Evolutionary conservation across 2,329 filamentous ascomycete genomes (phyloP), one percentile per base, ranked within the genome.

Genomic region (Alternaria postmessia): DNA sequence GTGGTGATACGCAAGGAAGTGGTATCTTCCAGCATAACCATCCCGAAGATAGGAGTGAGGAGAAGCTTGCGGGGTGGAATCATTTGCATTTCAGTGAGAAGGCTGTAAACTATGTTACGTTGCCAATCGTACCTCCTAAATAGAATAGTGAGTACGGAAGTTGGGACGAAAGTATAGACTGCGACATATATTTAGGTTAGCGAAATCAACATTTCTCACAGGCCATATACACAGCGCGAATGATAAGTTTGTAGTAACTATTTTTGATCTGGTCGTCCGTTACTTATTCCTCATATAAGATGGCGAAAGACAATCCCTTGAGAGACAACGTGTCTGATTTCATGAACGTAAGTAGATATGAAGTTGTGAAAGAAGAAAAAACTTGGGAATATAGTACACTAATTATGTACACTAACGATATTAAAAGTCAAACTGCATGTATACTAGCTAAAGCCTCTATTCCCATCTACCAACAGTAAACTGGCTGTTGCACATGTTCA

Each of bases 11-110:
- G 0, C 86, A 88, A 62, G 87, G 87, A 0, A 82, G 80, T 34
- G 87, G 86, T 0, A 81, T 87, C 24, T 88, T 88, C 71, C 74
- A 78, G 63, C 87, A 89, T 67, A 79, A 81, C 24, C 81, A 83
- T 58, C 74, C 81, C 0, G 74, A 79, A 18, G 86, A 87, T 65
- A 79, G 81, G 62, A 73, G 79, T 6, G 71, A 79, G 53, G 72
- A 75, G 36, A 79, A 75, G 48, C 80, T 83, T 55, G 79, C 78
- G 0, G 86, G 86, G 0, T 62, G 76, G 46, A 88, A 88, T 71
- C 79, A 84, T 65, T 71, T 88, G 22, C 82, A 85, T 66, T 87
- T 88, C 66, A 81, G 84, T 0, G 77, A 79, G 3, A 76, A 76
- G 38, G 73, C 79, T 41, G 69, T 80, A 41, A 88, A 87, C 68